Conservation (phyloP, 2,329 filamentous ascomycete genomes). For the Septoria linicola region DNA sequence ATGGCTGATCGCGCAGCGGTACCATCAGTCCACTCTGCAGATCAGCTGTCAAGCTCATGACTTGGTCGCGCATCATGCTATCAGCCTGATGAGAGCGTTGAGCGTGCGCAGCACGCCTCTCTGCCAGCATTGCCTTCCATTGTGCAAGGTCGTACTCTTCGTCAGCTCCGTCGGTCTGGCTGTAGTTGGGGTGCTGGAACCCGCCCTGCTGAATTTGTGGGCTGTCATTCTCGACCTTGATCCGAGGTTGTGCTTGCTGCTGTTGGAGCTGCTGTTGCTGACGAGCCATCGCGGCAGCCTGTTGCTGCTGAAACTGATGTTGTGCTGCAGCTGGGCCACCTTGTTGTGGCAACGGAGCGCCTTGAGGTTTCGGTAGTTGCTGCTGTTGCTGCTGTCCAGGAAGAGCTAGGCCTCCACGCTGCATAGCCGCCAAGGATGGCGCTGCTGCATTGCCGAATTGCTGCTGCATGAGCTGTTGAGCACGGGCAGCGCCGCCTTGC, state of each 20-base stretch:
- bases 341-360: slow-evolving; percentile 39
- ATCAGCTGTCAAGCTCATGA: slow-evolving; percentile 62
- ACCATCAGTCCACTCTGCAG: slow-evolving; percentile 79
- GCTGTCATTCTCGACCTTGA: slow-evolving; percentile 39
- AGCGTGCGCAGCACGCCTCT: slow-evolving; percentile 55
- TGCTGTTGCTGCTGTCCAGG: slow-evolving; percentile 36
- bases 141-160: slow-evolving; percentile 57
- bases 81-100: slow-evolving; percentile 60
- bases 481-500: slow-evolving; percentile 46
- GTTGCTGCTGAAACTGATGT: slow-evolving; percentile 40
- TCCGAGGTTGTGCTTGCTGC: slow-evolving; percentile 35
- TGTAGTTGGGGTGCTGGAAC: slow-evolving; percentile 46
- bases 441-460: slow-evolving; percentile 64
- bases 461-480: slow-evolving; percentile 56
- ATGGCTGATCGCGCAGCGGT: slow-evolving; percentile 59
- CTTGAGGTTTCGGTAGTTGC: slow-evolving; percentile 35
- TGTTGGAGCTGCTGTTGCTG: slow-evolving; percentile 32
- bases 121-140: slow-evolving; percentile 59
- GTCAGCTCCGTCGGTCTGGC: slow-evolving; percentile 74
- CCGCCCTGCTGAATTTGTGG: slow-evolving; percentile 29
- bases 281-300: slow-evolving; percentile 41
- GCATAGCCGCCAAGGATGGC: slow-evolving; percentile 64
- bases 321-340: slow-evolving; percentile 41
- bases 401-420: slow-evolving; percentile 37
- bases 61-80: slow-evolving; percentile 65